Evolutionary conservation across 2,329 filamentous ascomycete species (phyloP).

Genomic region (Fusarium incarnatum): DNA sequence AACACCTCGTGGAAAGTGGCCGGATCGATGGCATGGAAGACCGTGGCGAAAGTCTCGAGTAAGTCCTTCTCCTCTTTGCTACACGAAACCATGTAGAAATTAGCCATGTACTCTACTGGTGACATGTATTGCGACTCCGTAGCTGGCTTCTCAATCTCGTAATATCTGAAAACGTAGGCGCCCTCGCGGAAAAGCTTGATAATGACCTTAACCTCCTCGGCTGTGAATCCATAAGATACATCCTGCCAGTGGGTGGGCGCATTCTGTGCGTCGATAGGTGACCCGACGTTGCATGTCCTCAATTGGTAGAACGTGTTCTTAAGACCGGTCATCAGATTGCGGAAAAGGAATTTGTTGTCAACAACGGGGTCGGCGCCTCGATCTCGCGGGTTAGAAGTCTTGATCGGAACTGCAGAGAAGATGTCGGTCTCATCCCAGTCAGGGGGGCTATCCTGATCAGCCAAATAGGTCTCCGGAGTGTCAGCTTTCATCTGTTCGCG

Average conservation of each 20-base stretch:
- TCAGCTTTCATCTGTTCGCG: conserved; percentile 73
- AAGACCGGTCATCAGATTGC: conserved; percentile 92
- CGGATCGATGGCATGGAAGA: conserved; percentile 98
- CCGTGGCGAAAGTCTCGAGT: conserved; percentile 95
- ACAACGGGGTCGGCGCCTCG: conserved; percentile 88
- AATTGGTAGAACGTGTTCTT: conserved; percentile 98
- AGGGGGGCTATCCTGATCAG: conserved; percentile 81
- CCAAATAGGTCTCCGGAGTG: conserved; percentile 81
- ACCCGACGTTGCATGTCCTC: conserved; percentile 83
- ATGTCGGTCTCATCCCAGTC: conserved; percentile 99
- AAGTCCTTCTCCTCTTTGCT: conserved; percentile 97
- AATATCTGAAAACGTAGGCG: conserved; percentile 96
- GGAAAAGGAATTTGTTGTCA: conserved; percentile 98
- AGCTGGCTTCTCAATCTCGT: conserved; percentile 84
- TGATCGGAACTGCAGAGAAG: conserved; percentile 95
- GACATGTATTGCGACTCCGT: conserved; percentile 80
- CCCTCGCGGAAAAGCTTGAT: conserved; percentile 98
- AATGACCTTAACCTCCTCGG: conserved; percentile 95
- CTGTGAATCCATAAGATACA: conserved; percentile 94
- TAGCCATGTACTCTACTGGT: conserved; percentile 91
- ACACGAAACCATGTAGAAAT: conserved; percentile 93
- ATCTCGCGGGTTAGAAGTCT: conserved; percentile 90
- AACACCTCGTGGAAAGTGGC: conserved; percentile 99
- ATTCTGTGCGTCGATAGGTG: conserved; percentile 78
- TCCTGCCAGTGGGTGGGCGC: conserved; percentile 94